These are phyloP conservation scores for Xylariaceae sp. DNA, from an alignment of 2,329 filamentous ascomycete genomes.

Conservation along the genomic window DNA sequence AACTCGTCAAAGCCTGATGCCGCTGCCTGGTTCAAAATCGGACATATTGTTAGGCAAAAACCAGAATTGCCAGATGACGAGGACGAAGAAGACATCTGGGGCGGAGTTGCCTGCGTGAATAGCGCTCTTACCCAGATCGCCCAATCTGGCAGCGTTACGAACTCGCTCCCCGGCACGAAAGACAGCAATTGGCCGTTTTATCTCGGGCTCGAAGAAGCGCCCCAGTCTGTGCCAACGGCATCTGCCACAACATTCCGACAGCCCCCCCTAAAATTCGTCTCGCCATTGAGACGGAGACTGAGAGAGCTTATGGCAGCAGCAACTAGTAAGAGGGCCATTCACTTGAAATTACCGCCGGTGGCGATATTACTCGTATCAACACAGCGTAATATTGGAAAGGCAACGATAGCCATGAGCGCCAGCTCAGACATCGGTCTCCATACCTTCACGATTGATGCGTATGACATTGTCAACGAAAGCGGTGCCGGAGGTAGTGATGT, in stretches of 20 bases:
- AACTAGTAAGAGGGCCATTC: constrained; percentile 81
- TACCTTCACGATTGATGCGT: constrained; percentile 83
- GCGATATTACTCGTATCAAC: constrained; percentile 87
- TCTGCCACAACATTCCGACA: constrained; percentile 43
- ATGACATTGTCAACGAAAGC: constrained; percentile 91
- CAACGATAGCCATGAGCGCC: constrained; percentile 71
- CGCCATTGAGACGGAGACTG: constrained; percentile 66
- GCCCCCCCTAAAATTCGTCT: constrained; percentile 49
- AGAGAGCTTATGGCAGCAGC: constrained; percentile 84
- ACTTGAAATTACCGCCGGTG: constrained; percentile 81
- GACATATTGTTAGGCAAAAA: constrained; percentile 62
- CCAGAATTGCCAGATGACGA: constrained; percentile 53
- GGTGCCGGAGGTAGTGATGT: constrained; percentile 83
- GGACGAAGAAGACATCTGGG: constrained; percentile 72
- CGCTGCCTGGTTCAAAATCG: constrained; percentile 92
- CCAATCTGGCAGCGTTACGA: constrained; percentile 83
- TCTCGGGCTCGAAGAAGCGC: constrained; percentile 69
- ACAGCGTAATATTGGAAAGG: constrained; percentile 89
- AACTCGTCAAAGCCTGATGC: constrained; percentile 45
- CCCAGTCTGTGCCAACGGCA: constrained; percentile 45
- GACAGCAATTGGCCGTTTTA: constrained; percentile 88
- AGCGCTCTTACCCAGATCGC: constrained; percentile 84
- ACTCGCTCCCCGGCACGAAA: constrained; percentile 72
- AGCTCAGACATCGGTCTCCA: constrained; percentile 90
- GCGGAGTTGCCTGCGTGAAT: constrained; percentile 81